Base-by-base conservation (phyloP, 768 basidiomycete species). In the Trametopsis cervina region DNA sequence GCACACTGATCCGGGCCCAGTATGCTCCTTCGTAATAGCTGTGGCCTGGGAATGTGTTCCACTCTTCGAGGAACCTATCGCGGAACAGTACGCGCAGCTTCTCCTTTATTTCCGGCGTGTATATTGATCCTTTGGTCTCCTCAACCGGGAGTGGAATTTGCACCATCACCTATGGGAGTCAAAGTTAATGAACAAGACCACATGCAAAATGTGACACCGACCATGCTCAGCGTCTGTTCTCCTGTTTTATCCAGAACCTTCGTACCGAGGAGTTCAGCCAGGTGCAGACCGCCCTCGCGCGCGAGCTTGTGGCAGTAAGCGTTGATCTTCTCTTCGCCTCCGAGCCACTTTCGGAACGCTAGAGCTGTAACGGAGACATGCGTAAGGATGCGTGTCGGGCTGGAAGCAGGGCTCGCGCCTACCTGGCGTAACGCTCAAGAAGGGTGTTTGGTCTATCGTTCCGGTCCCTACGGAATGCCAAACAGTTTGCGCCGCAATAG, bases 271-370 rank as follows among this genome's bases (percentile, higher is more conserved):
- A 78, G 63, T 49, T 77, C 68, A 1, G 81, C 79, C 6, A 90
- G 67, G 9, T 60, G 58, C 50, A 69, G 72, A 0, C 85, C 89
- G 6, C 88, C 90, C 38, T 73, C 61, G 2, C 85, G 50, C 3
- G 88, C 90, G 4, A 90, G 71, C 7, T 69, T 57, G 61, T 81
- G 83, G 54, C 80, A 87, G 61, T 91, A 90, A 6, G 66, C 65
- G 54, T 76, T 78, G 50, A 93, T 92, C 39, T 69, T 72, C 21
- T 74, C 62, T 61, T 93, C 89, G 4, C 90, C 89, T 1, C 90
- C 89, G 2, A 90, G 63, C 68, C 76, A 76, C 49, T 73, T 58
- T 23, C 90, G 77, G 66, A 92, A 92, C 24, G 81, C 75, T 4
- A 90, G 61, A 0, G 89, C 89, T 81, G 44, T 18, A 18, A 10